Base-by-base conservation (phyloP, 768 basidiomycete species). In the Tricholoma matsutake region DNA sequence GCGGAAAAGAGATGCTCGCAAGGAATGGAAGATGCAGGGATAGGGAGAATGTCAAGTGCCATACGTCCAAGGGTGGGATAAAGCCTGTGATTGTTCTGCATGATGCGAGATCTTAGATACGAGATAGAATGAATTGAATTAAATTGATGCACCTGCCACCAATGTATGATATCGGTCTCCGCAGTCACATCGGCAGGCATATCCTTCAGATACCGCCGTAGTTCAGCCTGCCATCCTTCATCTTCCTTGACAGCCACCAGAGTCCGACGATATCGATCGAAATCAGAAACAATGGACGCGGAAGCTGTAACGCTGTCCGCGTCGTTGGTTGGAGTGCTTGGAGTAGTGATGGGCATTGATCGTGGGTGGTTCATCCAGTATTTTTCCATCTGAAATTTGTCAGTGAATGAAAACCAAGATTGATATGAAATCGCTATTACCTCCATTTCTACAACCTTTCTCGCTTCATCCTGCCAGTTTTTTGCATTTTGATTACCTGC, bases 1-100 rank as follows among this genome's bases (percentile, higher is more conserved):
- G 41, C 57, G 1, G 61, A 62, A 39, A 67, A 69, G 6, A 69
- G 35, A 13, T 58, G 58, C 43, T 45, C 43, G 16, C 39, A 41
- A 16, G 39, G 39, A n/a, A 41, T 16, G n/a, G 39, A 41, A n/a
- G 39, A 45, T 45, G 43, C 43, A 20, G 43, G 43, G 20, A 45
- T 45, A 10, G 43, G 43, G 20, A 45, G 43, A n/a, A 41, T n/a
- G n/a, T 41, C 14, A 16, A 41, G 39, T 16, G 39, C 39, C n/a
- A 41, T 41, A n/a, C 39, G 14, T n/a, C 39, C 39, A 41, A 41
- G 39, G 39, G 39, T 41, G 39, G 39, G 39, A 41, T 57, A 41
- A 22, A 45, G 43, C 18, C 20, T 20, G 8, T 45, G 43, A 45
- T 45, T 20, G 20, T 41, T 41, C 39, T 41, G n/a, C n/a, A 35